Base-by-base conservation (phyloP, 106 monocot species). In the Cymbidium sinense region DNA sequence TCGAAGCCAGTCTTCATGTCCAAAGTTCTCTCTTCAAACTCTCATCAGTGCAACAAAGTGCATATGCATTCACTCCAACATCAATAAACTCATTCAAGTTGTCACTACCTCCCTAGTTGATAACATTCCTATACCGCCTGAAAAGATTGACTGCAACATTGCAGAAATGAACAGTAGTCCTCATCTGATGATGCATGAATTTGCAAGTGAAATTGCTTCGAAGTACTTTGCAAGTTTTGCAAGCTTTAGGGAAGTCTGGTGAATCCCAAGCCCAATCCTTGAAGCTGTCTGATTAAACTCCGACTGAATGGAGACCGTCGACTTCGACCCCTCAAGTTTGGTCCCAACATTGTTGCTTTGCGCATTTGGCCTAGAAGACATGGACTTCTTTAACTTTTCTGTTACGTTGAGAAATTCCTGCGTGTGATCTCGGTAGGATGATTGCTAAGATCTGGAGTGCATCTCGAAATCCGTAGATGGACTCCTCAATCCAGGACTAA, bases 211-310 rank as follows among this genome's bases (percentile, higher is more conserved):
- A n/a, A n/a, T n/a, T n/a, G n/a, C n/a, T n/a, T n/a, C n/a, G n/a
- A n/a, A n/a, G n/a, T n/a, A 69, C 79, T 88, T 93, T 6, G 95
- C 86, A 2, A 95, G 92, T 54, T 87, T 90, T 17, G 92, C 79
- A 7, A 93, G 88, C 82, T 93, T 95, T 83, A 93, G 88, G 1
- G 95, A 90, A 33, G 92, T 95, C 78, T 95, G 92, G 41, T 93
- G 93, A 81, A 95, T 95, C 82, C 93, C 90, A 50, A 95, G 82
- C 79, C 93, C 95, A 71, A 95, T 95, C 61, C 83, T 87, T 30
- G 95, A 93, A 34, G 92, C 88, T 58, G 81, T 82, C 84, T 82
- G 88, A 77, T 86, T 95, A 85, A 95, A 95, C 73, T 95, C 92
- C 25, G 95, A 92, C 67, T 88, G 90, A 23, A 82, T 82, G 28